Base-by-base conservation (phyloP, 768 basidiomycete species). In the Pisolithus sp. region DNA sequence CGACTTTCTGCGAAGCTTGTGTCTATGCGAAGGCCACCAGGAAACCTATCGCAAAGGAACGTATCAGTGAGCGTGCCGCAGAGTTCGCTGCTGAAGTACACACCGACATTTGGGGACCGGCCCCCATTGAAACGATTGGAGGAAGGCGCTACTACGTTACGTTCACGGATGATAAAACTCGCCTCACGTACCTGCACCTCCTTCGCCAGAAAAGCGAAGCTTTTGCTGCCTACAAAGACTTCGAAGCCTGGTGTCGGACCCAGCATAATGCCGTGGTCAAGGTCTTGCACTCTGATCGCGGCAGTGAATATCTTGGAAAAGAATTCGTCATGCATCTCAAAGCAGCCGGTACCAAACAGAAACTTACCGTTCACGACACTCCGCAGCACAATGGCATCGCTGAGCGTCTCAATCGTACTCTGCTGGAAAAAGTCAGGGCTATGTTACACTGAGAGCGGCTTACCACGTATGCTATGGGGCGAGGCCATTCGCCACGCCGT, bases 341-440 rank as follows among this genome's bases (percentile, higher is more conserved):
- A 2, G 17, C 15, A 0, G 44, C 23, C 20, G 54, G 59, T 0
- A 58, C 49, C 5, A 39, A 17, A 2, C 52, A 49, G 2, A 38
- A 54, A 34, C 3, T 21, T 13, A 61, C 62, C 12, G 49, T 49
- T 17, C 51, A 44, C 7, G 15, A 62, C 20, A 59, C 61, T 4
- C 63, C 65, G 0, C 56, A 64, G 24, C 62, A 67, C 40, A 70
- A 69, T 46, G 60, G 64, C 12, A 49, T 66, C 13, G 64, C 67
- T 2, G 64, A 70, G 47, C 42, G 59, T 0, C 59, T 63, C 9
- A 68, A 68, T 31, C 57, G 64, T 2, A 68, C 64, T 0, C 49
- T 62, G 2, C 49, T 62, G 12, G 59, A 67, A 12, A 47, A 53
- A 26, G 60, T 57, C 0, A 57, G 62, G 2, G 59, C 66, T 0